Evolutionary conservation across 805 yeast genomes (phyloP), one percentile per base, ranked within the genome.

Genomic region (Candida rishiriensis): DNA sequence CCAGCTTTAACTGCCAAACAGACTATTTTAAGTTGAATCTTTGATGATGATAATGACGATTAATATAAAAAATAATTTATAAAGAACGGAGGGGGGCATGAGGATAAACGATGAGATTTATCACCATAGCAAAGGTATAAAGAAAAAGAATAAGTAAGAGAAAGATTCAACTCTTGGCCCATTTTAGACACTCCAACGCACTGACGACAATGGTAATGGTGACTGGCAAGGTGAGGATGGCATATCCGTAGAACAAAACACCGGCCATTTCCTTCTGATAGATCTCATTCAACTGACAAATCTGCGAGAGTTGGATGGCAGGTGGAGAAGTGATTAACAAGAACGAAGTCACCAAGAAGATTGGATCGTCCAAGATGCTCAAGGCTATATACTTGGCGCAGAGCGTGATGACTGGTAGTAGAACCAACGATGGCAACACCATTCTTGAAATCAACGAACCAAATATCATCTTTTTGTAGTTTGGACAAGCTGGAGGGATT

Each of bases 231-330:
- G 90, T 83, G 51, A 85, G 64, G 2, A 85, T 73, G 14, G 79
- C 91, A 53, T 85, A 85, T 5, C 93, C 91, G 85, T 90, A 85
- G 51, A 85, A 85, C 50, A 85, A 67, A 14, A 85, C 85, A 28
- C 88, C 88, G 0, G 87, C 83, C 91, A 85, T 85, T 62, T 85
- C 95, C 56, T 77, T 81, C 59, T 85, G 90, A 61, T 77, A 85
- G 38, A 85, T 70, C 52, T 79, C 83, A 60, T 85, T 85, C 54
- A 85, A 68, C 57, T 84, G 91, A 43, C 88, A 83, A 49, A 85
- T 85, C 59, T 85, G 95, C 18, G 89, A 82, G 44, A 85, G 68
- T 63, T 85, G 95, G 52, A 85, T 85, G 4, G 91, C 93, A 2
- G 95, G 93, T 3, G 95, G 93, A 1, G 89, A 78, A 3, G 84